These are phyloP conservation scores for Anisogramma anomala DNA, from an alignment of 2,329 filamentous ascomycete genomes.

Conservation along the genomic window DNA sequence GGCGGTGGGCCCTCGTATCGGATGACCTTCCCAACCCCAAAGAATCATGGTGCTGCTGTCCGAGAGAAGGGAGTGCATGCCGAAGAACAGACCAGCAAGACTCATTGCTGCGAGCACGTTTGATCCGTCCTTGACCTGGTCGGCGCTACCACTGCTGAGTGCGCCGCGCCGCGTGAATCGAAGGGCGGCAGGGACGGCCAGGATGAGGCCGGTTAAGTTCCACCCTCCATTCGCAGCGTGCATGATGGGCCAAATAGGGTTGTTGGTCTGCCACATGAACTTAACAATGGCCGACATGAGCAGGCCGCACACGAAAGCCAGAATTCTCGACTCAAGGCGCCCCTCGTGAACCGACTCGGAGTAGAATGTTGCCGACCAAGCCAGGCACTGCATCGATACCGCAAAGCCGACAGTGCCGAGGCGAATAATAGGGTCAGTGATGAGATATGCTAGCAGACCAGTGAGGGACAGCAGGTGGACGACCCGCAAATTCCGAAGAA, in stretches of 20 bases:
- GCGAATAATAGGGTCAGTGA: conserved; percentile 60
- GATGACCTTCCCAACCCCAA: conserved; percentile 97
- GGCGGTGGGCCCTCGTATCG: conserved; percentile 74
- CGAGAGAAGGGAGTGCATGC: conserved; percentile 80
- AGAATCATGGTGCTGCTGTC: conserved; percentile 98
- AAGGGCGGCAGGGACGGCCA: conserved; percentile 66
- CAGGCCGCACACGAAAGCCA: conserved; percentile 71
- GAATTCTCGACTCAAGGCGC: conserved; percentile 69
- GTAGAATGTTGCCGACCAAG: conserved; percentile 74
- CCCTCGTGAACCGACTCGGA: conserved; percentile 63
- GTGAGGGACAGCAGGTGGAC: conserved; percentile 63
- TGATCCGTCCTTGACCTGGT: conserved; percentile 46
- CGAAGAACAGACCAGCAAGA: conserved; percentile 75
- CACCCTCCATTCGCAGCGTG: conserved; percentile 81
- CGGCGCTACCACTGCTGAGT: conserved; percentile 28
- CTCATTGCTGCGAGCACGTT: conserved; percentile 63
- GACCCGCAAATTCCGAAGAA: conserved; percentile 56
- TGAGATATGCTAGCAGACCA: conserved; percentile 68
- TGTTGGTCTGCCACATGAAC: conserved; percentile 88
- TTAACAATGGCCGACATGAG: conserved; percentile 80
- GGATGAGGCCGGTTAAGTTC: conserved; percentile 69
- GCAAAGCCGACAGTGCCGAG: conserved; percentile 74
- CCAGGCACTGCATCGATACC: conserved; percentile 67
- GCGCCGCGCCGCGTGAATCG: conserved; percentile 60
- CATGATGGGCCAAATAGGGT: conserved; percentile 93